Evolutionary conservation across 306 rosid species (phyloP).

Genomic region (Fragaria iinumae): DNA sequence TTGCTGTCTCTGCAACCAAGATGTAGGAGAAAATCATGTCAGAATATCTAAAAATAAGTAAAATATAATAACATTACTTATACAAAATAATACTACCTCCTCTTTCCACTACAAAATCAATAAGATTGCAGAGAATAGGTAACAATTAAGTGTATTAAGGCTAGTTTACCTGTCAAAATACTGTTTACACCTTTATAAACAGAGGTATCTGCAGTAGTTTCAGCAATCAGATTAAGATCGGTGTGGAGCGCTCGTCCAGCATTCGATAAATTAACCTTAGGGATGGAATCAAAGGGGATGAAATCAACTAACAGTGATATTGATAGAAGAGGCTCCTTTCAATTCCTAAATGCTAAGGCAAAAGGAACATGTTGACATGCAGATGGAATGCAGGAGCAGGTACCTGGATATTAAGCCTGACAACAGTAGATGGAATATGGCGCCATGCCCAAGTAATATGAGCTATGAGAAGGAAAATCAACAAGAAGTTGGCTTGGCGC

Average conservation of each 20-base stretch:
- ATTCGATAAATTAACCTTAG: neutral
- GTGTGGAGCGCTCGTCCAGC: neutral
- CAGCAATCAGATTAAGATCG: neutral
- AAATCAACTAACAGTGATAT: neutral
- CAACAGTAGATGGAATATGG: too few relatives aligned
- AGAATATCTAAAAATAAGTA: neutral
- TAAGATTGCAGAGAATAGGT: neutral
- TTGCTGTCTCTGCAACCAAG: conserved; percentile 3
- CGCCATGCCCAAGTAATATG: too few relatives aligned
- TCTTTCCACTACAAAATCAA: neutral
- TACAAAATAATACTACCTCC: neutral
- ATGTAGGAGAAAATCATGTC: neutral
- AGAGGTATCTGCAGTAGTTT: neutral
- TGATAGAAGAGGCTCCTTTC: too few relatives aligned
- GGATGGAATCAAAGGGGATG: neutral
- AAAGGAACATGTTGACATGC: too few relatives aligned
- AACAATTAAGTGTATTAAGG: neutral
- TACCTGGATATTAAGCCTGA: too few relatives aligned
- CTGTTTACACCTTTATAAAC: neutral
- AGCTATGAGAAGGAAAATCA: too few relatives aligned
- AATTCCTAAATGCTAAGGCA: too few relatives aligned
- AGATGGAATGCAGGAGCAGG: too few relatives aligned
- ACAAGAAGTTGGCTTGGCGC: too few relatives aligned
- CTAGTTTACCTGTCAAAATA: neutral
- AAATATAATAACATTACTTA: neutral